Evolutionary conservation across 2,329 filamentous ascomycete species (phyloP), one percentile per base, ranked within the genome.

Genomic region (Aspergillus intermedius): DNA sequence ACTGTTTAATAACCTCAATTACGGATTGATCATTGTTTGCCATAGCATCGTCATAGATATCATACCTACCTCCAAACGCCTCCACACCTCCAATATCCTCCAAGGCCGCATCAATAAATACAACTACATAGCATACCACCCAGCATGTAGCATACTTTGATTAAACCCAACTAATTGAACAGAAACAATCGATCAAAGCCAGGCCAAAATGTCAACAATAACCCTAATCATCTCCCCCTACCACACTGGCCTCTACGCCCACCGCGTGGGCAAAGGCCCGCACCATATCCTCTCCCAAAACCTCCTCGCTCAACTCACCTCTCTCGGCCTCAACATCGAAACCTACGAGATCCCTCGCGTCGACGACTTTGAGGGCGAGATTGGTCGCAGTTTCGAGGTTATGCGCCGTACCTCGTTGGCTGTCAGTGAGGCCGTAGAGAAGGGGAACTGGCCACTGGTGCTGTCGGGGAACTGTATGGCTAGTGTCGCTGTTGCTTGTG

Each of bases 401-500:
- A 44, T 74, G 13, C 66, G 70, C 0, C 70, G 66, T 12, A 65
- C 62, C 17, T 69, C 71, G 1, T 48, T 28, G 3, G 57, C 60
- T 1, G 66, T 73, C 12, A 52, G 58, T 0, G 17, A 58, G 6
- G 68, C 64, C 1, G 53, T 58, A 3, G 43, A 52, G 6, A 47
- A 47, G 0, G 42, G 54, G 1, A 65, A 62, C 0, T 73, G 74
- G 46, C 71, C 70, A 0, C 51, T 74, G 5, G 46, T 74, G 4
- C 55, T 74, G 0, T 64, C 71, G 0, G 70, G 69, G 0, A 72
- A 74, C 47, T 74, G 69, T 53, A 65, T 62, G 49, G 58, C 65
- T 7, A 66, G 58, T 22, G 66, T 65, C 0, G 70, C 64, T 3
- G 66, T 66, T 0, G 65, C 64, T 1, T 70, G 69, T 3, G 71